A percentile compares a stretch with the other conserved stretches of the same genome.
Evolutionary conservation across 176 grass and related monocot genomes (phyloP).

Genomic region (Cymbopogon citratus): DNA sequence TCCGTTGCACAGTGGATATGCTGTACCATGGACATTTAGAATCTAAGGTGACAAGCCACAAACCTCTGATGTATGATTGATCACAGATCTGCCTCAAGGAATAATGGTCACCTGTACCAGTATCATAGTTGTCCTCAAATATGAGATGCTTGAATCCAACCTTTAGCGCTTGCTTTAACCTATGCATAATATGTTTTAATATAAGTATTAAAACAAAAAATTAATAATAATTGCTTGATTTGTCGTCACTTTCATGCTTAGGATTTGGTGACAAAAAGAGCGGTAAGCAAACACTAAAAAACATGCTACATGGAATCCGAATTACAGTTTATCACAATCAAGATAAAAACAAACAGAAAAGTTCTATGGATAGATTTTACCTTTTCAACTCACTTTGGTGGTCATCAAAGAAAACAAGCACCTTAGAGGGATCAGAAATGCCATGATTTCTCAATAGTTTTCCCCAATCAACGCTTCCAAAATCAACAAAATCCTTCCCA

Average conservation of each 20-base stretch:
- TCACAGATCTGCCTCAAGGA: constrained; percentile 90
- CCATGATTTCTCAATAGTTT: constrained; percentile 65
- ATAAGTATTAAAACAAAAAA: background rate
- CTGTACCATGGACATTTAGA: background rate
- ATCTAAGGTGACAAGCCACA: background rate
- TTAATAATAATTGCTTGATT: background rate
- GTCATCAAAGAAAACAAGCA: constrained; percentile 93
- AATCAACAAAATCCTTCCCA: constrained; percentile 84
- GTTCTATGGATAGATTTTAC: constrained; percentile 12
- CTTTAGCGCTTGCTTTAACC: constrained; percentile 68
- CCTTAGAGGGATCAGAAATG: constrained; percentile 62
- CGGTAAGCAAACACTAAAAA: background rate
- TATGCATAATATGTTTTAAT: background rate
- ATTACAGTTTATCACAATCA: background rate
- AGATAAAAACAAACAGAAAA: background rate
- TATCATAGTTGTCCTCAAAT: constrained; percentile 99
- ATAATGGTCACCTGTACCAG: constrained; percentile 88
- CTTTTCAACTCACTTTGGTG: constrained; percentile 96
- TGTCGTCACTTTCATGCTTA: background rate
- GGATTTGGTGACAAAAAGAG: background rate
- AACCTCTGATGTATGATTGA: constrained; percentile 84
- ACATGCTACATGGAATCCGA: background rate
- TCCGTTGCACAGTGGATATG: background rate
- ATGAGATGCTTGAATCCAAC: constrained; percentile 75
- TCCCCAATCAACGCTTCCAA: constrained; percentile 67